phyloP scores from a whole-genome alignment of 148 eudicot species.

The Beta vulgaris region DNA sequence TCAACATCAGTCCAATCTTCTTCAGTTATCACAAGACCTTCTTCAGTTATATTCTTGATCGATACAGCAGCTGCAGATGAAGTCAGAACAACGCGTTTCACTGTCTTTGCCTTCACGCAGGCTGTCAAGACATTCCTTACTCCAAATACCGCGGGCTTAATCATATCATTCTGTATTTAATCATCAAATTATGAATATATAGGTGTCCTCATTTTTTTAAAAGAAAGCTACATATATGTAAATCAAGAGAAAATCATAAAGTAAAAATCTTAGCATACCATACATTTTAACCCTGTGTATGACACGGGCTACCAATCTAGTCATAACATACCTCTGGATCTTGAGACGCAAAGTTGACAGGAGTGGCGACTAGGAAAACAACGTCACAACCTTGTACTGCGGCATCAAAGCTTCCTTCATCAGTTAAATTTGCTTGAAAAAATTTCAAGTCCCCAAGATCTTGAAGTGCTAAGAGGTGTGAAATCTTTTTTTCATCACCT shows the following conservation, averaged over 20 bases:
- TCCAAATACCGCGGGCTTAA: slow-evolving; percentile 61
- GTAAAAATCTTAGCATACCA: no score
- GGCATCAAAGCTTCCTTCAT: slow-evolving; percentile 55
- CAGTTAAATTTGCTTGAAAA: slow-evolving; percentile 54
- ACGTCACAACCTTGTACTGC: slow-evolving; percentile 50
- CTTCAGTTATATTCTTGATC: slow-evolving; percentile 43
- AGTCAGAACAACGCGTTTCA: slow-evolving; percentile 62
- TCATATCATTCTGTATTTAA: slow-evolving; percentile 58
- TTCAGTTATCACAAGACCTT: slow-evolving; percentile 51
- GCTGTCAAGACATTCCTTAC: slow-evolving; percentile 51
- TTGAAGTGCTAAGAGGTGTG: slow-evolving; percentile 43
- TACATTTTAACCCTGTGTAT: no score
- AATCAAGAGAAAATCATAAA: no score
- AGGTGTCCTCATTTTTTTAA: no score
- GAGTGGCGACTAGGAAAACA: slow-evolving; percentile 68
- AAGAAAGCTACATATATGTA: no score
- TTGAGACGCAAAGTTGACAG: slow-evolving; percentile 60
- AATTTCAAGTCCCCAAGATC: slow-evolving; percentile 45
- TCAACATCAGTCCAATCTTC: slow-evolving; percentile 62
- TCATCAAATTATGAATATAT: not conserved
- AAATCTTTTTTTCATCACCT: slow-evolving; percentile 50
- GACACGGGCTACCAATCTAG: no score
- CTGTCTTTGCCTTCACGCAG: slow-evolving; percentile 44
- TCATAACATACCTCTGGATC: slow-evolving; percentile 67
- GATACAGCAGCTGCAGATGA: slow-evolving; percentile 69